A percentile compares a stretch with the other conserved stretches of the same genome.
Evolutionary conservation across 23 red algal species (phyloP).

Genomic region (Agarophyton chilense): DNA sequence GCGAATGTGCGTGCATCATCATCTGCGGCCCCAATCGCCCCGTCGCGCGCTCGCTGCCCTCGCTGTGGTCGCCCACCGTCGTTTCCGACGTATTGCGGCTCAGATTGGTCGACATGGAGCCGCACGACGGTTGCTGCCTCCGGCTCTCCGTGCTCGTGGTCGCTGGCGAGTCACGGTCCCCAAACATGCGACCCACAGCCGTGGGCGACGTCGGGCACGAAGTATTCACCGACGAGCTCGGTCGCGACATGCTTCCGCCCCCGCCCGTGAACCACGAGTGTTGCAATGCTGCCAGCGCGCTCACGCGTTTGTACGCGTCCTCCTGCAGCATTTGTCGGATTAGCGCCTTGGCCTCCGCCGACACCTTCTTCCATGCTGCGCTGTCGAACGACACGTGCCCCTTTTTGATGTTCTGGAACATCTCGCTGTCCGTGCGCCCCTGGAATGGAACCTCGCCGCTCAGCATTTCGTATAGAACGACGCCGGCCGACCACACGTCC

Average conservation of each 20-base stretch:
- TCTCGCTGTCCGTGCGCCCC: constrained; percentile 42
- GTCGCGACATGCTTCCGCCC: not conserved
- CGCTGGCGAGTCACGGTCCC: constrained; percentile 40
- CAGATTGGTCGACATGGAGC: constrained; percentile 38
- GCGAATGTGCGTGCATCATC: not conserved
- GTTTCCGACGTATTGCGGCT: constrained; percentile 30
- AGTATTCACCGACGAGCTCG: constrained; percentile 31
- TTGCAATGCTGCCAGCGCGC: constrained; percentile 65
- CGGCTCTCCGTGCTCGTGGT: constrained; percentile 39
- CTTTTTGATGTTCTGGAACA: constrained; percentile 58
- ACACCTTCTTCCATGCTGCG: constrained; percentile 63
- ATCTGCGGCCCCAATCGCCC: not conserved
- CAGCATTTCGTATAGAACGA: constrained; percentile 91
- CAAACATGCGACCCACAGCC: constrained; percentile 10
- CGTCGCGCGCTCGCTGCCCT: constrained; percentile 8
- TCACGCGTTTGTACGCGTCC: constrained; percentile 62
- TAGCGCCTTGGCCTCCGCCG: constrained; percentile 72
- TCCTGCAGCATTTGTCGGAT: constrained; percentile 75
- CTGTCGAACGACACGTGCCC: constrained; percentile 56
- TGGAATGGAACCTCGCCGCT: constrained; percentile 83
- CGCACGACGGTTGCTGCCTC: not conserved
- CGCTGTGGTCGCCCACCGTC: constrained; percentile 14
- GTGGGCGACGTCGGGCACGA: constrained; percentile 50
- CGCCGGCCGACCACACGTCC: constrained; percentile 93
- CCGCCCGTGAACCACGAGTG: constrained; percentile 57